phyloP scores from a whole-genome alignment of 305 asterid genomes.

The Plantago coronopus region DNA sequence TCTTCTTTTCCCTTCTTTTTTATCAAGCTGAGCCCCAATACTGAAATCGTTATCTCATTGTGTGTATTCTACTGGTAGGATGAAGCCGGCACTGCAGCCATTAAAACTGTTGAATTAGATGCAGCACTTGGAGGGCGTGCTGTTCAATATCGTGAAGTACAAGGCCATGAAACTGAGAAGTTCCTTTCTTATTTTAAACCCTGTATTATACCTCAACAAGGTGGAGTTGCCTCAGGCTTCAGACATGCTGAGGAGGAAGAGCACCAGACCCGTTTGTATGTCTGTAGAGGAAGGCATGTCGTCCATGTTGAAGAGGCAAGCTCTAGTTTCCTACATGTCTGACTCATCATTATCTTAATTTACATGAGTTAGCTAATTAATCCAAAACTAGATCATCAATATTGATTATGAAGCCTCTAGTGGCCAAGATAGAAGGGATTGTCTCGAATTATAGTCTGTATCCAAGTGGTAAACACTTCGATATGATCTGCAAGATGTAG shows the following conservation, averaged over 20 bases:
- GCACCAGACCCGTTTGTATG: conserved; percentile 68
- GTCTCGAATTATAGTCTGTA: too few species aligned
- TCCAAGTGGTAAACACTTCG: too few species aligned
- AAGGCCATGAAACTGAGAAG: conserved; percentile 92
- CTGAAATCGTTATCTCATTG: conserved; percentile 11
- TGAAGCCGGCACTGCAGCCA: conserved; percentile 94
- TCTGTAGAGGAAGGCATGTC: conserved; percentile 93
- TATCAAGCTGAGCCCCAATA: conserved; percentile 5
- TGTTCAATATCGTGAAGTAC: conserved; percentile 94
- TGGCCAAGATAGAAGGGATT: too few species aligned
- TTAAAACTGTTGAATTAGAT: conserved; percentile 87
- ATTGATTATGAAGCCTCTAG: too few species aligned
- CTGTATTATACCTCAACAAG: conserved; percentile 93
- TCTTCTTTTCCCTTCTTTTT: conserved; percentile 7
- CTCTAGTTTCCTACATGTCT: conserved; percentile 17
- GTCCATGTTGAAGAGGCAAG: conserved; percentile 95
- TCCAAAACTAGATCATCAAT: too few species aligned
- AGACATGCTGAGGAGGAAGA: conserved; percentile 77
- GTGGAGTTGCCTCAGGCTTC: conserved; percentile 93
- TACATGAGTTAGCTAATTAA: too few species aligned
- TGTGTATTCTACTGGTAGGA: conserved; percentile 51
- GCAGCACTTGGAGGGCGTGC: conserved; percentile 96
- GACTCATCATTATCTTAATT: conserved; percentile 17
- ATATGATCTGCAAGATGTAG: too few species aligned
- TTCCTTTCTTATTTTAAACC: conserved; percentile 99